A percentile compares a stretch with the other conserved stretches of the same genome.
These are phyloP conservation scores for Lachnellula willkommii DNA, from an alignment of 2,329 filamentous ascomycete species.

Conservation along the genomic window DNA sequence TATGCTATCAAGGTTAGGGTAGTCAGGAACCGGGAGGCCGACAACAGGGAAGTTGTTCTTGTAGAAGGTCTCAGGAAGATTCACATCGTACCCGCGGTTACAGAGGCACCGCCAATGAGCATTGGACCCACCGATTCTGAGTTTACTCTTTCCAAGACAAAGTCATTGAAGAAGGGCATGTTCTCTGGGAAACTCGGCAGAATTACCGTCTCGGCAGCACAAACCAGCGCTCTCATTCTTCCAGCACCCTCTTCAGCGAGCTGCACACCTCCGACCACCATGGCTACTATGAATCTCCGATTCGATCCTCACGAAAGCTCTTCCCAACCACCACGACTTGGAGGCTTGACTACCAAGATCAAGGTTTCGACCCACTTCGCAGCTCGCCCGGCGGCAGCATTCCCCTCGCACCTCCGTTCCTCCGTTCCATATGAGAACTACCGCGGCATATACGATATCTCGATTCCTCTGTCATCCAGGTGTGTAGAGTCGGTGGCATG, in stretches of 20 bases:
- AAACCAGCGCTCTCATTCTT: conserved; percentile 28
- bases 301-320: conserved; percentile 28
- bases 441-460: conserved; percentile 23
- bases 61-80: conserved; percentile 23
- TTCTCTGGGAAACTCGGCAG: conserved; percentile 32
- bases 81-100: conserved; percentile 24
- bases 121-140: conserved; percentile 18
- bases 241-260: conserved; percentile 17
- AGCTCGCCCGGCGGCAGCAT: conserved; percentile 14
- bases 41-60: conserved; percentile 21
- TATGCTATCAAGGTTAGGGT: conserved; percentile 29
- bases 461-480: conserved; percentile 26
- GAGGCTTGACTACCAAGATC: conserved; percentile 28
- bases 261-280: conserved; percentile 19
- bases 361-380: conserved; percentile 27
- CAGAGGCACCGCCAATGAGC: conserved; percentile 29
- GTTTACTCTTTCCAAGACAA: conserved; percentile 26
- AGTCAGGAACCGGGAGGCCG: conserved; percentile 18
- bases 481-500: conserved; percentile 30
- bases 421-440: conserved; percentile 19
- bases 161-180: conserved; percentile 29
- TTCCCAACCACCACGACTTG: conserved; percentile 28
- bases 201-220: conserved; percentile 29
- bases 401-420: conserved; percentile 20
- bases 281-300: conserved; percentile 28